Evolutionary conservation across 75 land plant genomes (phyloP).

Genomic region (Sequoiadendron giganteum): DNA sequence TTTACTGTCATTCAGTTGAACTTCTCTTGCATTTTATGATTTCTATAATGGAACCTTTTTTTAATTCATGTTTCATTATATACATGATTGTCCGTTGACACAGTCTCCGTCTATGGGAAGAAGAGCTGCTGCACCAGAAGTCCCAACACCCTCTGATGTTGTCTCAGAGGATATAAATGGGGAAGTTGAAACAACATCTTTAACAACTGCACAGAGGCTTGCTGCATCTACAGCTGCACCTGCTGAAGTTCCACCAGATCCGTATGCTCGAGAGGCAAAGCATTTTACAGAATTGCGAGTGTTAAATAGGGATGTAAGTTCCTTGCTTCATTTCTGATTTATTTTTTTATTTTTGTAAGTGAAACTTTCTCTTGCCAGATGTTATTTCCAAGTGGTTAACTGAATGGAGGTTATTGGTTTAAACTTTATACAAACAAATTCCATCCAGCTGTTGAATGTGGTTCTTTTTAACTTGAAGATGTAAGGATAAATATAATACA

Average conservation of each 20-base stretch:
- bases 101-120: constrained; percentile 95
- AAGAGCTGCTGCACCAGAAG: constrained; percentile 40
- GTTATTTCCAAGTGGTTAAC: neutral
- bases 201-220: constrained; percentile 89
- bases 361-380: neutral
- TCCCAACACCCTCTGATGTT: constrained; percentile 21
- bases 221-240: constrained; percentile 54
- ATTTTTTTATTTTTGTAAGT: neutral
- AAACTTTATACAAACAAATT: neutral
- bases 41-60: neutral
- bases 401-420: neutral
- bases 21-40: neutral
- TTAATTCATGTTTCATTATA: neutral
- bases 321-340: neutral
- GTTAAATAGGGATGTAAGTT: constrained; percentile 81
- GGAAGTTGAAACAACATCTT: constrained; percentile 47
- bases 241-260: constrained; percentile 70
- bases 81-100: neutral
- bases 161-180: constrained; percentile 52
- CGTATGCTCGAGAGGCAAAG: constrained; percentile 88
- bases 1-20: neutral
- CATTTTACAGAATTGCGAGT: constrained; percentile 91
- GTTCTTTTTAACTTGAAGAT: too few relatives aligned
- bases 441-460: too few relatives aligned
- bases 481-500: too few relatives aligned